Base-by-base conservation (phyloP, 2,329 filamentous ascomycete genomes). In the Hymenotorrendiella dingleyae region DNA sequence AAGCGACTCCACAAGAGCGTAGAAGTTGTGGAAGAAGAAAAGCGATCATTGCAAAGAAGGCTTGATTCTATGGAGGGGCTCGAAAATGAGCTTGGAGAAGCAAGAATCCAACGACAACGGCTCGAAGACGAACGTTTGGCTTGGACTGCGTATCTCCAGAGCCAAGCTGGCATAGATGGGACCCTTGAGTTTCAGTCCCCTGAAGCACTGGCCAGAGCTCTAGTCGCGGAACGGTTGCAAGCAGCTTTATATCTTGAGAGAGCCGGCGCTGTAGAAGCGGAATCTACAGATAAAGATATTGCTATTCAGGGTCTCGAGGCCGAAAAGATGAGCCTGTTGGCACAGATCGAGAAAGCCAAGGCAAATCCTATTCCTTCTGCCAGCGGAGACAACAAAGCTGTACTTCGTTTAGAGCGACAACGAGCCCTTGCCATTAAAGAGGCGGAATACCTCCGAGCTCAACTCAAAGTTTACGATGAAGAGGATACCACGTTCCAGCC, bases 1-100 rank as follows among this genome's bases (percentile, higher is more conserved):
- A 82, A 89, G 11, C 85, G 89, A 53, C 68, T 84, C 3, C 82
- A 89, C 62, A 91, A 86, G 65, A 87, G 86, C n/a, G 82, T 95
- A 1, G 87, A 95, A 58, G 78, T 98, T 2, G 85, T 97, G 0
- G 89, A 98, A 61, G 93, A 98, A 62, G 89, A 98, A 68, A 97
- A 97, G 70, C 75, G 86, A 48, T 78, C 80, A 0, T 67, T 98
- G 17, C 84, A 93, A 62, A 80, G 82, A 23, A 87, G 81, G 58
- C 63, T 98, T 1, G 80, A 87, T 47, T 71, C 84, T 27, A 83
- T 91, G 63, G 80, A 86, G 44, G 72, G 78, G 10, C 58, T 95
- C 8, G 80, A 93, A 57, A 72, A 77, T 21, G 86, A 96, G 58
- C 71, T 97, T 10, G 74, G 78, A 8, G 91, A 95, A 60, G 78